Conservation (phyloP, 352 stramenopile genomes). For the Phytophthora colocasiae region DNA sequence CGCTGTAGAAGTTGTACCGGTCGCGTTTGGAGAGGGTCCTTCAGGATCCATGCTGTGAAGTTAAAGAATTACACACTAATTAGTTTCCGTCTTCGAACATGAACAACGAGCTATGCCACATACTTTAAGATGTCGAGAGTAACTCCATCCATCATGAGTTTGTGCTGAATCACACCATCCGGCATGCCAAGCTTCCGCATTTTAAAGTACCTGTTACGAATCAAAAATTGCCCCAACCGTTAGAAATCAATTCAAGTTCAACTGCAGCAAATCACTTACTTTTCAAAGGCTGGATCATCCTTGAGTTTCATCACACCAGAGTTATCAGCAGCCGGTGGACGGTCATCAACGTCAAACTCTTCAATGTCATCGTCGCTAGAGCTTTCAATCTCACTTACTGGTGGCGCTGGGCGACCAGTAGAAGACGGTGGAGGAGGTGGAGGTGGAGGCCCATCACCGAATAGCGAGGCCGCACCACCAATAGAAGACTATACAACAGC, state of each 20-base stretch:
- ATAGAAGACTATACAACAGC: constrained; percentile 43
- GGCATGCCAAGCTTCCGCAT: constrained; percentile 87
- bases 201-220: constrained; percentile 72
- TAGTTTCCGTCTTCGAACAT: background rate
- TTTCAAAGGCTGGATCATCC: constrained; percentile 79
- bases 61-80: constrained; percentile 3
- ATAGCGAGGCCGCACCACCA: constrained; percentile 56
- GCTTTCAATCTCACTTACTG: constrained; percentile 54
- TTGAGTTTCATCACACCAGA: constrained; percentile 76
- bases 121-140: constrained; percentile 79
- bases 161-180: constrained; percentile 82
- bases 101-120: constrained; percentile 4
- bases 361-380: constrained; percentile 71
- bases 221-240: constrained; percentile 8
- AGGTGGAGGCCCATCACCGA: constrained; percentile 54
- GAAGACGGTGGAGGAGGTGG: constrained; percentile 50
- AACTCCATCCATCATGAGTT: constrained; percentile 82
- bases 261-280: constrained; percentile 42
- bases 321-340: constrained; percentile 17
- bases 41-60: constrained; percentile 77
- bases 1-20: constrained; percentile 19
- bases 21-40: constrained; percentile 71
- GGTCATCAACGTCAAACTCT: constrained; percentile 47
- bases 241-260: constrained; percentile 2
- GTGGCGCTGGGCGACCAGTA: constrained; percentile 19